Conservation (phyloP, 83 land plant species). For the Picea mariana region DNA sequence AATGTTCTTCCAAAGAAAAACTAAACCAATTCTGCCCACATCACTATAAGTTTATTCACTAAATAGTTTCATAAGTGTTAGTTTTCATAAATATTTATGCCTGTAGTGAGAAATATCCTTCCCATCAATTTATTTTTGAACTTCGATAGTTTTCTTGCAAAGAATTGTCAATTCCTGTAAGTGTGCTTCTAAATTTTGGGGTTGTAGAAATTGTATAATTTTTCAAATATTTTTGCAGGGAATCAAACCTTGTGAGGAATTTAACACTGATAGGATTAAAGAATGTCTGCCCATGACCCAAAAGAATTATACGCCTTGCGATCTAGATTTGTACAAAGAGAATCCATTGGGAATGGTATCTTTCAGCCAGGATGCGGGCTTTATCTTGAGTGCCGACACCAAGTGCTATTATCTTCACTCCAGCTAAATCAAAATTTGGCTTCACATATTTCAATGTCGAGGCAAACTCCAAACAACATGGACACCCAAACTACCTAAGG, state of each 20-base stretch:
- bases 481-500: slow-evolving; percentile 82
- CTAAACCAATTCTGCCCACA: no score
- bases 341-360: slow-evolving; percentile 82
- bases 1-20: no score
- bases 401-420: slow-evolving; percentile 24
- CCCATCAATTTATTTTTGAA: no score
- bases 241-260: slow-evolving; percentile 59
- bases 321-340: slow-evolving; percentile 83
- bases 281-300: slow-evolving; percentile 74
- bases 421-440: slow-evolving; percentile 71
- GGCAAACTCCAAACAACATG: slow-evolving; percentile 87
- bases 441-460: slow-evolving; percentile 57
- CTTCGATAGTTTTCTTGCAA: no score
- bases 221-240: slow-evolving; percentile 50
- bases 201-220: slow-evolving; percentile 70
- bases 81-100: no score
- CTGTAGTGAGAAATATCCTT: no score
- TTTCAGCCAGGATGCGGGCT: slow-evolving; percentile 79
- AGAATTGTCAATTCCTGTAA: no score
- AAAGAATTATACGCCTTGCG: slow-evolving; percentile 80
- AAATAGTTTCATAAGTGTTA: no score
- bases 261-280: slow-evolving; percentile 86
- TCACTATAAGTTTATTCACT: no score
- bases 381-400: slow-evolving; percentile 16
- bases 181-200: slow-evolving; percentile 57